Conservation (phyloP, 73 alveolate species). For the Paramecium primaurelia region DNA sequence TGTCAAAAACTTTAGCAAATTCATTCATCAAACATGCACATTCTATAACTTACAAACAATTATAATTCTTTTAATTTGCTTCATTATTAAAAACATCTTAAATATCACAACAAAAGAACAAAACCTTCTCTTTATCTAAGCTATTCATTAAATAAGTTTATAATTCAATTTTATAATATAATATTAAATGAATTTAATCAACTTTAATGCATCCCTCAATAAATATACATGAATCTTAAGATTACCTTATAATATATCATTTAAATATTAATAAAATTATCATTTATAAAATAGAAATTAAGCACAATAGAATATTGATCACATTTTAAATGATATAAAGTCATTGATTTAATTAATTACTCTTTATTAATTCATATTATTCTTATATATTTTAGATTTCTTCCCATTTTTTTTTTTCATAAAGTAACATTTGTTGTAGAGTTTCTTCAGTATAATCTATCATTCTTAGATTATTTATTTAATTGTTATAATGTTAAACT, state of each 20-base stretch:
- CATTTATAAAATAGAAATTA: not conserved
- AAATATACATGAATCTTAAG: not conserved
- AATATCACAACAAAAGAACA: not conserved
- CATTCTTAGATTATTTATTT: not conserved
- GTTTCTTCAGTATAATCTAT: not conserved
- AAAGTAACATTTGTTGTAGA: not conserved
- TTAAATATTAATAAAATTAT: not conserved
- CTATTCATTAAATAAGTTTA: not conserved
- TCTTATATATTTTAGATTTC: not conserved
- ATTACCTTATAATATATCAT: not conserved
- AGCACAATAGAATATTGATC: not conserved
- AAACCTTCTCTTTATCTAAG: not conserved
- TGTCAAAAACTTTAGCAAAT: not conserved
- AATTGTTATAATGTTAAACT: constrained; percentile 4
- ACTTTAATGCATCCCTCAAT: too few relatives aligned
- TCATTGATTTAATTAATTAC: not conserved
- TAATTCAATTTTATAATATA: not conserved
- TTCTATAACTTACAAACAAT: not conserved
- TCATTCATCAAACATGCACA: constrained; percentile 16
- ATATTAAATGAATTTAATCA: too few relatives aligned
- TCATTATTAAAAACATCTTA: not conserved
- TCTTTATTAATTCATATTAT: not conserved
- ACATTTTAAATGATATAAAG: not conserved
- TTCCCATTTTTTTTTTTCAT: constrained; percentile 5
- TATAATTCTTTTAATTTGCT: not conserved